phyloP scores from a whole-genome alignment of 495 filamentous ascomycete species.

The Penicillium roqueforti region DNA sequence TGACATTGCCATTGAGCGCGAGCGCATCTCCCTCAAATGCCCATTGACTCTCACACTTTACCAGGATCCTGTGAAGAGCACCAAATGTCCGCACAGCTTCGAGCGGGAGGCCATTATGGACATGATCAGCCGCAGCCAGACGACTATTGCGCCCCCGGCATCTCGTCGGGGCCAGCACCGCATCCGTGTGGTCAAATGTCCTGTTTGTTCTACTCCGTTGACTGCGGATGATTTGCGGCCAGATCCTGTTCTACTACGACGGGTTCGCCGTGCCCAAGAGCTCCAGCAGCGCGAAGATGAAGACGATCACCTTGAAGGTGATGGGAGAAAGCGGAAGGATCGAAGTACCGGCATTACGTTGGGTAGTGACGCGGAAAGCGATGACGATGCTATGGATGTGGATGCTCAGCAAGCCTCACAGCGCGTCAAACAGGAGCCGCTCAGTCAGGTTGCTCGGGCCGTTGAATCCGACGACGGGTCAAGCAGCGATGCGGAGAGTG shows the following conservation, averaged over 20 bases:
- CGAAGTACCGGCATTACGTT: conserved; percentile 15
- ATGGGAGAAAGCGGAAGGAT: conserved; percentile 6
- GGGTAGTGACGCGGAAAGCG: conserved; percentile 19
- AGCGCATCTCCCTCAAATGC: conserved; percentile 68
- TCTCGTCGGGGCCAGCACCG: conserved; percentile 20
- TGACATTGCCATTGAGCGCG: conserved; percentile 68
- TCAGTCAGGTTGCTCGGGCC: neutral
- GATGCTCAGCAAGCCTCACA: conserved; percentile 11
- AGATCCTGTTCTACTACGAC: conserved; percentile 41
- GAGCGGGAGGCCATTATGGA: conserved; percentile 66
- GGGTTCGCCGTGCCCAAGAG: conserved; percentile 37
- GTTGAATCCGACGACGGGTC: conserved; percentile 1
- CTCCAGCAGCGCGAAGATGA: conserved; percentile 34
- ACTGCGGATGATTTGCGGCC: conserved; percentile 38
- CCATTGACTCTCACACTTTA: conserved; percentile 75
- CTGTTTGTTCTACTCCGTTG: conserved; percentile 43
- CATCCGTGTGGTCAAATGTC: conserved; percentile 39
- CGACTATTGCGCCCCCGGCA: conserved; percentile 19
- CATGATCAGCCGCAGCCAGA: conserved; percentile 49
- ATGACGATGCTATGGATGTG: conserved; percentile 23
- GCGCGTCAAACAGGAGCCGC: conserved; percentile 3
- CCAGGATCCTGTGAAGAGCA: conserved; percentile 67
- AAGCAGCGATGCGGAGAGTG: neutral
- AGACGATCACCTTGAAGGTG: conserved; percentile 30
- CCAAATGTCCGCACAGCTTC: conserved; percentile 78